A percentile compares a stretch with the other conserved stretches of the same genome.
phyloP scores from a whole-genome alignment of 2,329 filamentous ascomycete species.

The Delphinella strobiligena region DNA sequence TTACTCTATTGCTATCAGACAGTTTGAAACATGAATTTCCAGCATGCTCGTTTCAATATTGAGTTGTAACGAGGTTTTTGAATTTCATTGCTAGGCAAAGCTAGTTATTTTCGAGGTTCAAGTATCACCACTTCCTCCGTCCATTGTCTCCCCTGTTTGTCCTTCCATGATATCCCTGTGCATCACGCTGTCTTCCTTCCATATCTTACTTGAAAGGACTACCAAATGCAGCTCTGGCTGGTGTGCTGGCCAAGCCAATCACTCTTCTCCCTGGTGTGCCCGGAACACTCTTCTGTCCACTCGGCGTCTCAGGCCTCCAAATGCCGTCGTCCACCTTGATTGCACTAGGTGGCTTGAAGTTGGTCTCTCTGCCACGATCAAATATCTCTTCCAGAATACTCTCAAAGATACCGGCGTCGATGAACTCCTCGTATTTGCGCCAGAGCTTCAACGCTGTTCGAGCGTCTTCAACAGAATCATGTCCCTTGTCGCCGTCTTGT shows the following conservation, averaged over 20 bases:
- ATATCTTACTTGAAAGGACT: conserved; percentile 21
- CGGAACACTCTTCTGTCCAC: conserved; percentile 14
- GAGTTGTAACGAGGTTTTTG: too few species aligned
- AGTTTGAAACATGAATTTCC: too few species aligned
- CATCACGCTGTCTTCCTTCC: too few species aligned
- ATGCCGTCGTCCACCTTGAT: conserved; percentile 12
- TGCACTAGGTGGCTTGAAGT: conserved; percentile 25
- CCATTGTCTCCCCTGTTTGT: not conserved
- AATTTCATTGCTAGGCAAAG: too few species aligned
- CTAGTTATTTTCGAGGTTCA: too few species aligned
- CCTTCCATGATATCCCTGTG: too few species aligned
- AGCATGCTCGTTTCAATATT: too few species aligned
- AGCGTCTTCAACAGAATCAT: conserved; percentile 94
- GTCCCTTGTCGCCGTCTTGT: conserved; percentile 52
- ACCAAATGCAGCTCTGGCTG: conserved; percentile 18
- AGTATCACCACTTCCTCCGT: too few species aligned
- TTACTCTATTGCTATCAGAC: too few species aligned
- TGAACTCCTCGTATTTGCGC: conserved; percentile 80
- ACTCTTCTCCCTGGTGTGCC: conserved; percentile 19
- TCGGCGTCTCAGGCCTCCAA: conserved; percentile 15
- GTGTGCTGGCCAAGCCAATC: conserved; percentile 12
- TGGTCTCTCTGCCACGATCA: conserved; percentile 44
- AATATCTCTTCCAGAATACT: conserved; percentile 83
- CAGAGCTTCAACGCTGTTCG: conserved; percentile 80
- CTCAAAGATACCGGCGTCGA: conserved; percentile 73